Conservation (phyloP, 2,329 filamentous ascomycete species). For the Myotisia sp. region DNA sequence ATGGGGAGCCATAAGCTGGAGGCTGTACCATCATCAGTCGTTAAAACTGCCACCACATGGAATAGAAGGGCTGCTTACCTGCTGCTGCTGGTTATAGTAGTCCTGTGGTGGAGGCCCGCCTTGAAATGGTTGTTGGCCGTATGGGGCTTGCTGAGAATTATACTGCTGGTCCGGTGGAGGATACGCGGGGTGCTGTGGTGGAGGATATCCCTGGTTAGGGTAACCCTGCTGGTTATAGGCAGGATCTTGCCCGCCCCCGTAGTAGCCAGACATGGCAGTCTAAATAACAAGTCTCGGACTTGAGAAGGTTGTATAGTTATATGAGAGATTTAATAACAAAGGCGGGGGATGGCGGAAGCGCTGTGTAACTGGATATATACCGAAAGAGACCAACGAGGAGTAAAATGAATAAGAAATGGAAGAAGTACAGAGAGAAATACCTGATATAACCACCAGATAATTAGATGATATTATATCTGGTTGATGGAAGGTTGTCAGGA, state of each 20-base stretch:
- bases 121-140: conserved; percentile 11
- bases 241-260: conserved; percentile 7
- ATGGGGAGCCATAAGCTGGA: conserved; percentile 1
- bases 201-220: conserved; percentile 13
- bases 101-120: conserved; percentile 12
- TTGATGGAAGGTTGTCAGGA: too few species aligned
- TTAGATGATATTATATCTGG: too few species aligned
- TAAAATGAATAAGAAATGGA: too few species aligned
- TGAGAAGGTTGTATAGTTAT: too few species aligned
- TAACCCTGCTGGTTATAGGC: conserved; percentile 5
- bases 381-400: too few species aligned
- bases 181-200: too few species aligned
- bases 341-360: too few species aligned
- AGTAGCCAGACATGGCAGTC: conserved; percentile 10
- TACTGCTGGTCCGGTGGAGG: conserved; percentile 9
- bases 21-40: background rate
- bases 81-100: conserved; percentile 10
- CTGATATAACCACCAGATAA: too few species aligned
- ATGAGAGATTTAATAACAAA: too few species aligned
- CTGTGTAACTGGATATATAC: too few species aligned
- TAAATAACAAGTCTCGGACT: conserved; percentile 4
- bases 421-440: too few species aligned
- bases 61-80: conserved; percentile 14
- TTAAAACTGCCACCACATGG: background rate
- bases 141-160: conserved; percentile 4